Percentiles rank a stretch among this genome's conserved stretches.
These are phyloP conservation scores for Elongisporangium anandrum DNA, from an alignment of 352 stramenopile species.

Conservation along the genomic window DNA sequence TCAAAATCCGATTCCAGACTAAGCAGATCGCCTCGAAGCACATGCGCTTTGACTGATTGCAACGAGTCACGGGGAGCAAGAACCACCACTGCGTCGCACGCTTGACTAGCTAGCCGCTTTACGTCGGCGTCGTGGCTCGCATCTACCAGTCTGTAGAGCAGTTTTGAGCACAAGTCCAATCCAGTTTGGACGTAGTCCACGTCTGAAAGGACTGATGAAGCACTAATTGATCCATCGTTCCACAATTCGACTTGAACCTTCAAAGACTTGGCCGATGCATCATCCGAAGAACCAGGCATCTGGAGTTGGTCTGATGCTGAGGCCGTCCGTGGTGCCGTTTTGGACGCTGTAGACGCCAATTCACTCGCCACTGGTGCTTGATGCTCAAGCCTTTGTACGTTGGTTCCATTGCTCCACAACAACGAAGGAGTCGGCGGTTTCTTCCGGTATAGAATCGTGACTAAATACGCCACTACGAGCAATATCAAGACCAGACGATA, in stretches of 20 bases:
- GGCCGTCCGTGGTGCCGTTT: no score
- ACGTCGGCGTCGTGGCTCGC: slow-evolving; percentile 29
- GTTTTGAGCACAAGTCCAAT: slow-evolving; percentile 33
- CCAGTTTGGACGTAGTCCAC: slow-evolving; percentile 25
- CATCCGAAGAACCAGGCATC: background rate
- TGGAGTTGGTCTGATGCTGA: no score
- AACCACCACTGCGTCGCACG: slow-evolving; percentile 43
- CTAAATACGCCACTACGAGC: slow-evolving; percentile 25
- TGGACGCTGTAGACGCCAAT: no score
- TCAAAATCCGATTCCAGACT: slow-evolving; percentile 41
- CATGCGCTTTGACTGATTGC: slow-evolving; percentile 28
- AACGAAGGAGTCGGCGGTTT: background rate
- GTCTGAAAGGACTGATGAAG: no score
- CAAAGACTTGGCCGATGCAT: no score
- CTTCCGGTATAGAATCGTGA: slow-evolving; percentile 3
- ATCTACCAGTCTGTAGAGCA: slow-evolving; percentile 33
- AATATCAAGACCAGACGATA: slow-evolving; percentile 27
- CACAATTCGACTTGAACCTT: no score
- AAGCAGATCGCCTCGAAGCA: slow-evolving; percentile 47
- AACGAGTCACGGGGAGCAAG: slow-evolving; percentile 17
- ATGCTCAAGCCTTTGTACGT: no score
- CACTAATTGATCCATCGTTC: no score
- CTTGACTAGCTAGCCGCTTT: slow-evolving; percentile 28
- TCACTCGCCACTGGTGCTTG: no score
- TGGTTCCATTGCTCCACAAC: background rate